Base-by-base conservation (phyloP, 2,329 filamentous ascomycete genomes). In the Colletotrichum coccodes region DNA sequence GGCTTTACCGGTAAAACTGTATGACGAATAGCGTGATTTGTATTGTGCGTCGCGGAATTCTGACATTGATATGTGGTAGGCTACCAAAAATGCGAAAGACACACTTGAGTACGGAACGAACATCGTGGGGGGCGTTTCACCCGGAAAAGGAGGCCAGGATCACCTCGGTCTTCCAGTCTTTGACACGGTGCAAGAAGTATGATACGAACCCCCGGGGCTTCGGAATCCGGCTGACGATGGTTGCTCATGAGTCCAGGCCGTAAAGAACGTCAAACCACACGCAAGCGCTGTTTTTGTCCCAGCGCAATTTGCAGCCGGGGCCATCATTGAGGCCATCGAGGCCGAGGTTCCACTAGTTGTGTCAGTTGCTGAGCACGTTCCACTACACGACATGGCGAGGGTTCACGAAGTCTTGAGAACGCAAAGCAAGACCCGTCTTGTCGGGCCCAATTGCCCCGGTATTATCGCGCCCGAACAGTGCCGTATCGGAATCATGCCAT, bases 381-480 rank as follows among this genome's bases (percentile, higher is more conserved):
- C 93, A 0, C 81, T 94, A 21, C 92, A 94, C 76, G 92, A 95
- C 75, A 91, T 95, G 76, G 84, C 95, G 72, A 87, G 91, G 80
- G 80, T 86, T 59, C 90, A 93, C 59, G 90, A 90, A 28, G 90
- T 94, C 56, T 84, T 95, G 5, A 84, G 88, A 70, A 92, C 91
- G 0, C 93, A 95, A 75, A 90, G 86, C 1, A 91, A 88, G 72
- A 92, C 91, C 0, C 84, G 93, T 7, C 84, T 95, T 0, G 91
- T 95, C 0, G 93, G 93, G 2, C 91, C 93, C n/a, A 95, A 95
- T 76, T 92, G 91, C 23, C 92, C 93, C 0, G 93, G 93, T 0
- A 94, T 95, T 70, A 94, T 95, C 64, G 92, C 91, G 4, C 90
- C 92, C 0, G 86, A 90, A 26, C 90, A 89, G 3, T 95, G 92